These are phyloP conservation scores for Ganoderma sp. DNA, from an alignment of 1,284 basidiomycete species.

Conservation along the genomic window DNA sequence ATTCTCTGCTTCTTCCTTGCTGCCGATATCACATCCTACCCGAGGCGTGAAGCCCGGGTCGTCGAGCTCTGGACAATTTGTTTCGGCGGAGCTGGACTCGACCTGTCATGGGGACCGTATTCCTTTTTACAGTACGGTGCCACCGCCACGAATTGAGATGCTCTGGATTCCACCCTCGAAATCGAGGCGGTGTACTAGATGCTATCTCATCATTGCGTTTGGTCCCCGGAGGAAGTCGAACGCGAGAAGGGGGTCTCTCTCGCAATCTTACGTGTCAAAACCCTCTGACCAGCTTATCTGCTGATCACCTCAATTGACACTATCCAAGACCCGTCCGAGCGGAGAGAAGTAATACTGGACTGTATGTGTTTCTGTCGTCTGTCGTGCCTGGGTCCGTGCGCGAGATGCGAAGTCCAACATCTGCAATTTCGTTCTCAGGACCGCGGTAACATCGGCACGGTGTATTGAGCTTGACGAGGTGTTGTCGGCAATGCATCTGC, in stretches of 20 bases:
- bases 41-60: background rate
- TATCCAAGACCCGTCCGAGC: background rate
- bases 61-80: background rate
- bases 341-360: background rate
- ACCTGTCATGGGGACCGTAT: background rate
- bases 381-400: constrained; percentile 6
- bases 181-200: constrained; percentile 18
- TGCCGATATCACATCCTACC: background rate
- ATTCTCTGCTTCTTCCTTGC: background rate
- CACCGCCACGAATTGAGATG: background rate
- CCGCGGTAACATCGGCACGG: constrained; percentile 15
- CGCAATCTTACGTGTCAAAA: constrained; percentile 4
- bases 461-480: background rate
- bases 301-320: background rate
- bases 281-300: constrained; percentile 1
- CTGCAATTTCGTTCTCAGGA: background rate
- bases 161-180: constrained; percentile 7
- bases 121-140: background rate
- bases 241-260: constrained; percentile 2
- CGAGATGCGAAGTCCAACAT: background rate
- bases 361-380: background rate
- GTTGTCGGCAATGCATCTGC: background rate
- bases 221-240: constrained; percentile 8
- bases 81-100: background rate
- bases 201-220: background rate